These are phyloP conservation scores for Pelargonium fulgidum DNA, from an alignment of 441 rosid species.

Conservation along the genomic window DNA sequence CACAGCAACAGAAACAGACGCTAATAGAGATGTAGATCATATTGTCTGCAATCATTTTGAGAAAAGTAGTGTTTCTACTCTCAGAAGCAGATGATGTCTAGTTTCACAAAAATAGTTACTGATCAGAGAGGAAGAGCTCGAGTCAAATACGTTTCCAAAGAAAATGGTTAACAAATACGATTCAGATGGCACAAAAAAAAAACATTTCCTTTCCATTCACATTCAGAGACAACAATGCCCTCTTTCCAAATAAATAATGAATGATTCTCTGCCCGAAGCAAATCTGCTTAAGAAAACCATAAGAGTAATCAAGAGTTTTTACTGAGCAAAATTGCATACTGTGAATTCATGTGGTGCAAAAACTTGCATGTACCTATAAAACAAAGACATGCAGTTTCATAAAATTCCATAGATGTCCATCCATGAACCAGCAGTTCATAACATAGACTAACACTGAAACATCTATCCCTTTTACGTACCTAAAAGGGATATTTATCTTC, in stretches of 20 bases:
- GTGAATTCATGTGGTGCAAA: neutral
- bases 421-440: neutral
- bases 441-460: neutral
- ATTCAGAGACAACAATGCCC: too few species aligned
- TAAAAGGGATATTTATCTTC: too few species aligned
- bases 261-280: neutral
- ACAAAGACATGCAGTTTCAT: neutral
- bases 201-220: too few species aligned
- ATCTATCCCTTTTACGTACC: neutral
- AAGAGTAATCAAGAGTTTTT: too few species aligned
- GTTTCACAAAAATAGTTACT: neutral
- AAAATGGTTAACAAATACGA: neutral
- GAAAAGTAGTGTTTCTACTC: neutral
- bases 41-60: too few species aligned
- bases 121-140: neutral
- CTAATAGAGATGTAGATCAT: neutral
- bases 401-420: neutral
- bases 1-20: neutral
- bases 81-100: neutral
- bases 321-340: neutral
- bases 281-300: neutral
- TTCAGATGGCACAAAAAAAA: neutral
- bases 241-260: neutral
- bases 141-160: neutral
- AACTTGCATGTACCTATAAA: neutral